Evolutionary conservation across 768 basidiomycete species (phyloP).

Genomic region (Podaxis sp.): DNA sequence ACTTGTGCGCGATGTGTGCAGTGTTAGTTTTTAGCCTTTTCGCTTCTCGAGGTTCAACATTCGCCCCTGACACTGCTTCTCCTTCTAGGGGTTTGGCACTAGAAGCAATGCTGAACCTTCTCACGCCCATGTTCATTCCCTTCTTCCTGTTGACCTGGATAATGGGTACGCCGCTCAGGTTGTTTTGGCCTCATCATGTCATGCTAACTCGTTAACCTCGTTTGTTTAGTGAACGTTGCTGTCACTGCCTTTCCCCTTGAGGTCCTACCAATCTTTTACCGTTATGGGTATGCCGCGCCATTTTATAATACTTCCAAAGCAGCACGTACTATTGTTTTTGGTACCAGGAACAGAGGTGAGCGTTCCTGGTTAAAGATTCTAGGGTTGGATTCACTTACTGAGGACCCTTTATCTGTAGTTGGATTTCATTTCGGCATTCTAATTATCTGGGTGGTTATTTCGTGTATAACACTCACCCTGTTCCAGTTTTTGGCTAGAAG

Average conservation of each 20-base stretch:
- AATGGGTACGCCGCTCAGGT: slow-evolving; percentile 42
- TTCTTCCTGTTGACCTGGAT: slow-evolving; percentile 69
- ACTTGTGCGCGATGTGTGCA: slow-evolving; percentile 56
- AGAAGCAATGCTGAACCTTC: slow-evolving; percentile 55
- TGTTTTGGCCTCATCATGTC: background rate
- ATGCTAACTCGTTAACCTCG: background rate
- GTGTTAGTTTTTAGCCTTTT: slow-evolving; percentile 34
- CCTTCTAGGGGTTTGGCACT: slow-evolving; percentile 54
- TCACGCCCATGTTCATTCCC: slow-evolving; percentile 51
- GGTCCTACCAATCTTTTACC: slow-evolving; percentile 50
- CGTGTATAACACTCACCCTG: slow-evolving; percentile 51
- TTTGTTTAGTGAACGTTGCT: slow-evolving; percentile 50
- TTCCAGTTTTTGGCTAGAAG: slow-evolving; percentile 44
- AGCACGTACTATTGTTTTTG: slow-evolving; percentile 55
- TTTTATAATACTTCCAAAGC: slow-evolving; percentile 61
- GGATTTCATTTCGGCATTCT: slow-evolving; percentile 64
- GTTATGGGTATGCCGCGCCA: slow-evolving; percentile 62
- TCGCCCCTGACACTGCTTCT: background rate
- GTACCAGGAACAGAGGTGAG: slow-evolving; percentile 55
- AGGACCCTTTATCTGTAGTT: slow-evolving; percentile 33
- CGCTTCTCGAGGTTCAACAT: background rate
- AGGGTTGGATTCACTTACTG: background rate
- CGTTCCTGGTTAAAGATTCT: slow-evolving; percentile 5
- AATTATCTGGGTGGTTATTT: slow-evolving; percentile 54
- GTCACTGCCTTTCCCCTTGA: slow-evolving; percentile 55